These are phyloP conservation scores for Plantago major DNA, from an alignment of 257 asterid species.

Conservation along the genomic window DNA sequence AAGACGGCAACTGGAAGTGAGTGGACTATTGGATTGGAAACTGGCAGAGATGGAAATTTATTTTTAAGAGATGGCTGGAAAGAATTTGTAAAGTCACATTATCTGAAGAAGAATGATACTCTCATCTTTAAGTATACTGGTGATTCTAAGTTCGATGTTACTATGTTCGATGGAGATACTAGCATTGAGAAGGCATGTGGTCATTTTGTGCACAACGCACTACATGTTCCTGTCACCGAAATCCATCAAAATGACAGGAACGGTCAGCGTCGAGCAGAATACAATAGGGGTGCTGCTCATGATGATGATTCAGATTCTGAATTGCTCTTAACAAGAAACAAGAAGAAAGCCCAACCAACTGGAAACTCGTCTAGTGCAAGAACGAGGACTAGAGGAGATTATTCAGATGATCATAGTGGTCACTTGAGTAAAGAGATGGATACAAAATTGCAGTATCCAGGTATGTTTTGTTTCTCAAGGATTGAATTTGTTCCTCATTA, in stretches of 20 bases:
- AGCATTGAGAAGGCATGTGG: background rate
- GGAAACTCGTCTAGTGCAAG: too few relatives aligned
- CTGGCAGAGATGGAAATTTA: background rate
- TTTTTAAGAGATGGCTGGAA: constrained; percentile 3
- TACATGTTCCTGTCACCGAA: background rate
- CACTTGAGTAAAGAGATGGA: too few relatives aligned
- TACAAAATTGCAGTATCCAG: too few relatives aligned
- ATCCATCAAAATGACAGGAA: too few relatives aligned
- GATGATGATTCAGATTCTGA: background rate
- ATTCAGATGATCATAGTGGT: too few relatives aligned
- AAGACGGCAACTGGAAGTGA: constrained; percentile 3
- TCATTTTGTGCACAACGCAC: background rate
- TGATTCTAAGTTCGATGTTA: background rate
- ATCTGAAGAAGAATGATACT: background rate
- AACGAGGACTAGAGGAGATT: too few relatives aligned
- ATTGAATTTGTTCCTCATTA: too few relatives aligned
- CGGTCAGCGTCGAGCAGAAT: too few relatives aligned
- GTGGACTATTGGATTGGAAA: background rate
- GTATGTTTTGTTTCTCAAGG: too few relatives aligned
- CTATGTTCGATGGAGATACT: background rate
- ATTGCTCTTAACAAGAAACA: background rate
- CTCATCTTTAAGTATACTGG: background rate
- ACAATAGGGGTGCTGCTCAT: too few relatives aligned
- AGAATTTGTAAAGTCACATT: constrained; percentile 5
- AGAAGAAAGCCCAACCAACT: too few relatives aligned